These are phyloP conservation scores for Epithele typhae DNA, from an alignment of 768 basidiomycete species.

Conservation along the genomic window DNA sequence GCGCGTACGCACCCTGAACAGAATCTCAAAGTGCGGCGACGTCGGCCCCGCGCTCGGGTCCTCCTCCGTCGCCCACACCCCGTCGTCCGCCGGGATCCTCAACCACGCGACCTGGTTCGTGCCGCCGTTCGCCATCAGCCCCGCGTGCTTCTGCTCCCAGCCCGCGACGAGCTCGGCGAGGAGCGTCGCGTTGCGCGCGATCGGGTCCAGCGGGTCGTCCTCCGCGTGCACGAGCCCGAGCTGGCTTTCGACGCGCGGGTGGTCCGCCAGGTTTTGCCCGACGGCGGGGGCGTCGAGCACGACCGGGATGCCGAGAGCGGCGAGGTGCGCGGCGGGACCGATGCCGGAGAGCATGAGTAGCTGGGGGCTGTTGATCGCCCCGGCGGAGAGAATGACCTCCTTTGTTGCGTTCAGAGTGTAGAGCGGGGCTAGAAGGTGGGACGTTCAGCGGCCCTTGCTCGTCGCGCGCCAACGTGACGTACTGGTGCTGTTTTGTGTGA, in stretches of 20 bases:
- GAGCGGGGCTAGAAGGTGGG: background rate
- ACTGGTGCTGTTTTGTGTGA: conserved; percentile 1
- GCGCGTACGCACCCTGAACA: conserved; percentile 1
- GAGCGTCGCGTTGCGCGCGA: conserved; percentile 12
- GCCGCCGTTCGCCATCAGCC: conserved; percentile 3
- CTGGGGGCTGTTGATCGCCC: conserved; percentile 17
- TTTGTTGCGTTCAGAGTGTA: conserved; percentile 12
- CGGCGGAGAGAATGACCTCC: conserved; percentile 23
- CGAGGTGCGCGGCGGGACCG: conserved; percentile 19
- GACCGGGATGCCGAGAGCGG: conserved; percentile 15
- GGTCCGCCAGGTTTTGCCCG: conserved; percentile 27
- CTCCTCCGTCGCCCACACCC: background rate
- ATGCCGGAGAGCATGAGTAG: conserved; percentile 28
- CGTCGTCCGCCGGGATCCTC: conserved; percentile 3
- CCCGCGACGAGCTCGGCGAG: conserved; percentile 1
- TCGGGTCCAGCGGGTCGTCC: conserved; percentile 8
- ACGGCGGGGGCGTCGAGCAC: conserved; percentile 23
- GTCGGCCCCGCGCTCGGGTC: conserved; percentile 14
- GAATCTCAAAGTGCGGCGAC: conserved; percentile 12
- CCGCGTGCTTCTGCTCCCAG: conserved; percentile 12
- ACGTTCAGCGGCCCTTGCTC: no score
- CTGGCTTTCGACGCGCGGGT: conserved; percentile 16
- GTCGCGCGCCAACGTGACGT: no score
- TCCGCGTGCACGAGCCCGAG: conserved; percentile 10
- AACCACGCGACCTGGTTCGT: conserved; percentile 9